Percentiles rank a stretch among this genome's conserved stretches.
phyloP scores from a whole-genome alignment of 352 stramenopile genomes.

The Phytophthora nicotianae region DNA sequence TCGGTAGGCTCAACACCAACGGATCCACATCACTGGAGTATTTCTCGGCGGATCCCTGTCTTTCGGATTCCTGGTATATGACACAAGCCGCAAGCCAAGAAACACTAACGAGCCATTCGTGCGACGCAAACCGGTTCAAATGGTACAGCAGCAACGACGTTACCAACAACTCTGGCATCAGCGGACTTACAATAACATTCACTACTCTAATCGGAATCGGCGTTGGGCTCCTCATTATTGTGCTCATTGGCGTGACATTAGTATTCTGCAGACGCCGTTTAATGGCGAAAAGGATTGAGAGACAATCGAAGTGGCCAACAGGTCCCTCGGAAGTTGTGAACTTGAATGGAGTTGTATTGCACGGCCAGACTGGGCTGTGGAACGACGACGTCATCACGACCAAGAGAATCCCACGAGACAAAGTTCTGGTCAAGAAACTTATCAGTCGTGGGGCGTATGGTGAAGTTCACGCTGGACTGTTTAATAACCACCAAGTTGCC shows the following conservation, averaged over 20 bases:
- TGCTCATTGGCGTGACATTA: not conserved
- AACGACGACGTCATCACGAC: constrained; percentile 43
- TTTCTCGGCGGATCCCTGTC: constrained; percentile 11
- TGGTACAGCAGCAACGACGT: constrained; percentile 31
- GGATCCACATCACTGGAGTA: constrained; percentile 20
- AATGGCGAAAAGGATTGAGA: constrained; percentile 4
- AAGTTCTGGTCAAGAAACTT: constrained; percentile 26
- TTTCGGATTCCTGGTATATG: constrained; percentile 10
- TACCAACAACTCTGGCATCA: not conserved
- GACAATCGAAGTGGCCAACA: not conserved
- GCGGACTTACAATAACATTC: constrained; percentile 2
- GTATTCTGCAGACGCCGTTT: constrained; percentile 5
- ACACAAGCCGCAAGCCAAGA: not conserved
- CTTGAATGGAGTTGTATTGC: not conserved
- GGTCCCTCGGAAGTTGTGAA: not conserved
- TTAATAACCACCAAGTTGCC: constrained; percentile 35
- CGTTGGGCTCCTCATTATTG: constrained; percentile 5
- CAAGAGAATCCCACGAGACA: constrained; percentile 36
- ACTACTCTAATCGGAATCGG: constrained; percentile 10
- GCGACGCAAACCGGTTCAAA: constrained; percentile 12
- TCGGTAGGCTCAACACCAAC: constrained; percentile 19
- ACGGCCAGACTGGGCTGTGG: constrained; percentile 29
- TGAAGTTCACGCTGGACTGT: constrained; percentile 42
- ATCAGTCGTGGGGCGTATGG: constrained; percentile 47
- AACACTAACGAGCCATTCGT: constrained; percentile 13